Percentiles rank a stretch among this genome's conserved stretches.
phyloP scores from a whole-genome alignment of 2,329 filamentous ascomycete genomes.

The Tothia fuscella region DNA sequence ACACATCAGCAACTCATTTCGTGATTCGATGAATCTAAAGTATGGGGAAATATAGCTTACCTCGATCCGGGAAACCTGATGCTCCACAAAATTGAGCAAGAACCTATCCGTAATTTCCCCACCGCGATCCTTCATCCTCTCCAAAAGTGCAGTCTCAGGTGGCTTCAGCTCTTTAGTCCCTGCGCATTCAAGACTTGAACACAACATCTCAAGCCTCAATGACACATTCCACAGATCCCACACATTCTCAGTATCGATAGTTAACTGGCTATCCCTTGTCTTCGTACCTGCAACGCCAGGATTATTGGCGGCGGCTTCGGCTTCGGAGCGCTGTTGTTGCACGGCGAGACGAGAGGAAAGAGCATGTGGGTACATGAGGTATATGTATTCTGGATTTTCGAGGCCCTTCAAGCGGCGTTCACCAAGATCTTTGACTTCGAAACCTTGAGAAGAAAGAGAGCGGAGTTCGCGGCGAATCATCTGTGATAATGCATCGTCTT shows the following conservation, averaged over 20 bases:
- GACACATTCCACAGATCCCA: slow-evolving; percentile 87
- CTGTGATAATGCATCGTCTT: slow-evolving; percentile 61
- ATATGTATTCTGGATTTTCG: slow-evolving; percentile 92
- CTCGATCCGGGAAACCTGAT: slow-evolving; percentile 93
- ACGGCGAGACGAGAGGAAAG: slow-evolving; percentile 68
- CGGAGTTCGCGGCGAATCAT: slow-evolving; percentile 79
- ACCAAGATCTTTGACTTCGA: slow-evolving; percentile 92
- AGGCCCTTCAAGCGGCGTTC: slow-evolving; percentile 93
- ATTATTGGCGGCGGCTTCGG: slow-evolving; percentile 30
- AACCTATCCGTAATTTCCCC: slow-evolving; percentile 84
- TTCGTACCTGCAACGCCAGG: slow-evolving; percentile 47
- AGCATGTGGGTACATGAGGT: slow-evolving; percentile 86
- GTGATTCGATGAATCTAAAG: neutral
- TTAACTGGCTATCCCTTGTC: slow-evolving; percentile 50
- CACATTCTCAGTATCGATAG: slow-evolving; percentile 73
- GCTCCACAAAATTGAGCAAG: slow-evolving; percentile 79
- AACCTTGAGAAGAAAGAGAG: slow-evolving; percentile 79
- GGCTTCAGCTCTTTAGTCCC: slow-evolving; percentile 53
- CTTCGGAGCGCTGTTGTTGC: slow-evolving; percentile 44
- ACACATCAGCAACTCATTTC: neutral
- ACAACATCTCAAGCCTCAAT: slow-evolving; percentile 83
- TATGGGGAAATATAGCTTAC: slow-evolving; percentile 38
- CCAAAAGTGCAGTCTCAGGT: slow-evolving; percentile 73
- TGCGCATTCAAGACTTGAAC: slow-evolving; percentile 69
- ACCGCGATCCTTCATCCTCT: slow-evolving; percentile 57